Conservation (phyloP, 176 grass and related monocot species). For the Olyra latifolia region DNA sequence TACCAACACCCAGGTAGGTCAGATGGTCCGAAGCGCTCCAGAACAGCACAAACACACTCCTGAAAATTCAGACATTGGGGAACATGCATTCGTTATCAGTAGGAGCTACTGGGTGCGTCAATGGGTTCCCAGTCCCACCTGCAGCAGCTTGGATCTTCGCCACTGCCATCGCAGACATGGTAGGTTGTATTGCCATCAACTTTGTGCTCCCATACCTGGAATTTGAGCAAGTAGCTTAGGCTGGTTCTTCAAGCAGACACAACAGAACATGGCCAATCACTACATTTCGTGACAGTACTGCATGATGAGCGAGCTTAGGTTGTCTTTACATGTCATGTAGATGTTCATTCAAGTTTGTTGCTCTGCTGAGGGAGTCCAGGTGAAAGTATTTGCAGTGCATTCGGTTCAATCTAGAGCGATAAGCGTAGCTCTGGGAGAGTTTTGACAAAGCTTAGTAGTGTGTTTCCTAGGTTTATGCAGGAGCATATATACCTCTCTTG, state of each 20-base stretch:
- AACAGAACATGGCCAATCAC: neutral
- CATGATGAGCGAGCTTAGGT: neutral
- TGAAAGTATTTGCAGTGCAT: neutral
- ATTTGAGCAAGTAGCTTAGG: neutral
- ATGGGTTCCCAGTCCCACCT: conserved; percentile 25
- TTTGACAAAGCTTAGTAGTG: neutral
- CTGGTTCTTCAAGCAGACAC: neutral
- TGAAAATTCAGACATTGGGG: neutral
- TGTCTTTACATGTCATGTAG: neutral
- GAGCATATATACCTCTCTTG: conserved; percentile 54
- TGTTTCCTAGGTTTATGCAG: neutral
- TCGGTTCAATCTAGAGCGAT: neutral
- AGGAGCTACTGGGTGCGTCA: neutral
- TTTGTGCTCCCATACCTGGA: conserved; percentile 46
- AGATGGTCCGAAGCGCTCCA: conserved; percentile 40
- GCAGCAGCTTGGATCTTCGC: conserved; percentile 50
- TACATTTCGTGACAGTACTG: conserved; percentile 13
- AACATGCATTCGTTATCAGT: neutral
- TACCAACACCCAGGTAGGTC: conserved; percentile 39
- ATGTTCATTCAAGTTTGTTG: neutral
- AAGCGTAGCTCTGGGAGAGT: neutral
- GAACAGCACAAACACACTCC: conserved; percentile 39
- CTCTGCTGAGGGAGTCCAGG: neutral
- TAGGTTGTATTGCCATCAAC: conserved; percentile 36
- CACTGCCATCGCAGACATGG: conserved; percentile 42